Evolutionary conservation across 441 rosid species (phyloP), one percentile per base, ranked within the genome.

Genomic region (Jatropha podagrica): DNA sequence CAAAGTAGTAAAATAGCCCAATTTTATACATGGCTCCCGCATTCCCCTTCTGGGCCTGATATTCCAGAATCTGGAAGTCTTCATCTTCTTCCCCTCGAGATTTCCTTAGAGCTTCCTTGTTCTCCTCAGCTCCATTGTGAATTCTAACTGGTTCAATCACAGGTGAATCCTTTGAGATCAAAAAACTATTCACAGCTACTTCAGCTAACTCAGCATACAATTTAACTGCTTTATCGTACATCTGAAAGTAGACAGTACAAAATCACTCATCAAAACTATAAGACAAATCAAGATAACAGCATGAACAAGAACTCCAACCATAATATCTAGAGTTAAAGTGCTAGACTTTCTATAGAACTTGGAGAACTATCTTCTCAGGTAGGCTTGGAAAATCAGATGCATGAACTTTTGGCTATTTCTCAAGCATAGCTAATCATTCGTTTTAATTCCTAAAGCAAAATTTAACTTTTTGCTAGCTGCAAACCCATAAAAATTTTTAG

Each of bases 31-130:
- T 94, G 0, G 98, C 98, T 9, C 40, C 85, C 59, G 92, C 88
- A 86, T 92, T 94, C 65, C 98, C 98, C 82, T 94, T 96, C 82
- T 91, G 98, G 23, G 99, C 99, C 82, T 94, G 97, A 82, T 92
- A 94, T 81, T 94, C 98, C 84, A 91, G 81, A 72, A 96, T 92
- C 89, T 96, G 99, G 67, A 96, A 96, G 85, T 92, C 99, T 74
- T 96, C 98, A 73, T 96, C 98, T 18, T 96, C 96, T 81, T 96
- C 98, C 23, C 99, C 99, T 56, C 90, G 87, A 0, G 91, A 96
- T 80, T 94, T 94, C 82, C 97, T 90, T 49, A 96, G 69, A 37
- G 93, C 97, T 32, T 89, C 97, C 85, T 94, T 96, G 76, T 96
- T 96, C 82, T 96, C 99, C 81, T 96, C 99, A 37, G 97, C 91